phyloP scores from a whole-genome alignment of 2,329 filamentous ascomycete genomes.

The Karstenula rhodostoma region DNA sequence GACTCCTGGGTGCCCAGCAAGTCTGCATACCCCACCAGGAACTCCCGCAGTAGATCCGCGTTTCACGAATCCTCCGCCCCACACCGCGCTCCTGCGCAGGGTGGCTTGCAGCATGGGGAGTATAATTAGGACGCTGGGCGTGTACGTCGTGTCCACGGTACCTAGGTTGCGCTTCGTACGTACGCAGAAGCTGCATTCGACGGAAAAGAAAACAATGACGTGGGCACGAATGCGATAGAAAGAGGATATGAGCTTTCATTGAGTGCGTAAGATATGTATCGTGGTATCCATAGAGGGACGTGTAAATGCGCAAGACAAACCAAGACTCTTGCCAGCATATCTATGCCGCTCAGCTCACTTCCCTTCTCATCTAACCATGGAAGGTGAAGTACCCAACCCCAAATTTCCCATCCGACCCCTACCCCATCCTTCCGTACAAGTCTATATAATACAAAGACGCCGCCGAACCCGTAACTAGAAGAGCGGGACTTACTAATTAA shows the following conservation, averaged over 20 bases:
- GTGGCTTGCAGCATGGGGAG: too few species aligned
- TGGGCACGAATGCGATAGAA: too few species aligned
- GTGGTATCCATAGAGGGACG: background rate
- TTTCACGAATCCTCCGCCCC: background rate
- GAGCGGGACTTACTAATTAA: conserved; percentile 12
- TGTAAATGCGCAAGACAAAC: background rate
- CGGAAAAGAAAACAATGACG: too few species aligned
- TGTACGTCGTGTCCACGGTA: too few species aligned
- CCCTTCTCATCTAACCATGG: background rate
- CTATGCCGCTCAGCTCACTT: too few species aligned
- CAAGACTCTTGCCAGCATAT: background rate
- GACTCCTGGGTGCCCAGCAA: too few species aligned
- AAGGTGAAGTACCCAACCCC: background rate
- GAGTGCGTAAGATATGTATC: background rate
- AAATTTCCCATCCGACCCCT: background rate
- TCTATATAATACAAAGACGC: conserved; percentile 12
- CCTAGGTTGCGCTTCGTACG: too few species aligned
- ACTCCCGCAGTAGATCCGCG: background rate
- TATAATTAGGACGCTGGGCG: too few species aligned
- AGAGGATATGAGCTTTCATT: background rate
- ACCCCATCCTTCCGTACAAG: background rate
- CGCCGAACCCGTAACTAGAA: background rate
- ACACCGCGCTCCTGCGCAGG: background rate
- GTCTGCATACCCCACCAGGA: too few species aligned
- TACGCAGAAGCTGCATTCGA: too few species aligned